Conservation (phyloP, 2,329 filamentous ascomycete genomes). For the Pezicula carpinea region DNA sequence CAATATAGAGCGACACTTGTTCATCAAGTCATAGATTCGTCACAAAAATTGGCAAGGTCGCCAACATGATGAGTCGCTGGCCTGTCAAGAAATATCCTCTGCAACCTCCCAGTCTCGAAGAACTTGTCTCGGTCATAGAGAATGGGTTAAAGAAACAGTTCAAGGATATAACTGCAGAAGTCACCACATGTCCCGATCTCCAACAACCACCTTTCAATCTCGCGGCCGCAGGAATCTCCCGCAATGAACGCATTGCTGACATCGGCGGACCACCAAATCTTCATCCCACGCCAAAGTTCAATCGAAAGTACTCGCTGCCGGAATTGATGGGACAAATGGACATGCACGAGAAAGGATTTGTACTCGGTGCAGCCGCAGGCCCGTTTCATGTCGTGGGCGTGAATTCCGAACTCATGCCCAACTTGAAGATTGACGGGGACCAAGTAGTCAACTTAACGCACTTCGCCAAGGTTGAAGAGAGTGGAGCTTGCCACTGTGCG, state of each 20-base stretch:
- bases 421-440: constrained; percentile 29
- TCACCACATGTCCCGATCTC: constrained; percentile 33
- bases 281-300: constrained; percentile 30
- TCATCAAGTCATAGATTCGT: too few species aligned
- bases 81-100: constrained; percentile 18
- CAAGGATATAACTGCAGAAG: constrained; percentile 15
- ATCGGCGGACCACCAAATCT: constrained; percentile 40
- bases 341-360: constrained; percentile 29
- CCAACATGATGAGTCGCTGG: constrained; percentile 5
- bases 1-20: too few species aligned
- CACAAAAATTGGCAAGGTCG: too few species aligned
- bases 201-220: constrained; percentile 33
- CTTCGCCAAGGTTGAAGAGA: constrained; percentile 22
- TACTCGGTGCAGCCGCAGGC: constrained; percentile 39
- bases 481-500: constrained; percentile 18
- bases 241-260: constrained; percentile 36
- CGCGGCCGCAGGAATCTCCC: constrained; percentile 34
- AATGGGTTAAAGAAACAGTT: constrained; percentile 21
- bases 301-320: constrained; percentile 30
- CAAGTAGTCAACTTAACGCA: constrained; percentile 25
- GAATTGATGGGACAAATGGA: constrained; percentile 31
- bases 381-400: constrained; percentile 36
- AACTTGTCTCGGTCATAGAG: constrained; percentile 18
- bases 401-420: constrained; percentile 39
- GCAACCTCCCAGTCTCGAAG: constrained; percentile 23